Evolutionary conservation across 352 stramenopile species (phyloP).

Genomic region (Elongisporangium undulatum): DNA sequence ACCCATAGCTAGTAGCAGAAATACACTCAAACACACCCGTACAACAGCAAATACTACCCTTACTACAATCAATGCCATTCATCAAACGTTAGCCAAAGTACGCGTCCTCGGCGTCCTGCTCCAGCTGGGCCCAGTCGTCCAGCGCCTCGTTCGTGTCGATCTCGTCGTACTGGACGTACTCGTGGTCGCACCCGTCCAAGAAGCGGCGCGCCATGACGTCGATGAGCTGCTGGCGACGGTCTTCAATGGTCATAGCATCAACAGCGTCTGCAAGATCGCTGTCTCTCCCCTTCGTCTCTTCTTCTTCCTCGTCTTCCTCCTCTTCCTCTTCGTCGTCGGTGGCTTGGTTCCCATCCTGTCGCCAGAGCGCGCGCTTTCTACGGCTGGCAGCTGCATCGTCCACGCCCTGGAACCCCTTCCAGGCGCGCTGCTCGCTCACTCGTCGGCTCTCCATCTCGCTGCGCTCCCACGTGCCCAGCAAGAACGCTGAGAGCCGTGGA

Average conservation of each 20-base stretch:
- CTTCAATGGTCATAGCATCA: slow-evolving; percentile 15
- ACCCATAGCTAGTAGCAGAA: slow-evolving; percentile 3
- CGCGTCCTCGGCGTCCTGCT: slow-evolving; percentile 74
- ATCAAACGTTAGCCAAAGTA: slow-evolving; percentile 40
- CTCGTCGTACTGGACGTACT: slow-evolving; percentile 59
- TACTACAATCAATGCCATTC: neutral
- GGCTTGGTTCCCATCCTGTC: slow-evolving; percentile 3
- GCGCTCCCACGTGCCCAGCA: slow-evolving; percentile 65
- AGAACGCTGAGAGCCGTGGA: slow-evolving; percentile 53
- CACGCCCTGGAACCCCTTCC: slow-evolving; percentile 30
- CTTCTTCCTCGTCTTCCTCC: slow-evolving; percentile 36
- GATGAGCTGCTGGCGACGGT: slow-evolving; percentile 56
- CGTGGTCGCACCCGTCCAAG: slow-evolving; percentile 49
- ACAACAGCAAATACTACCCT: neutral
- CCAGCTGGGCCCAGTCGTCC: slow-evolving; percentile 60
- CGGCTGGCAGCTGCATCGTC: slow-evolving; percentile 31
- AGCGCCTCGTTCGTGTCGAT: slow-evolving; percentile 60
- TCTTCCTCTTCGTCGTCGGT: slow-evolving; percentile 32
- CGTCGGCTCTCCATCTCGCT: slow-evolving; percentile 63
- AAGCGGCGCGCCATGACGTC: slow-evolving; percentile 76
- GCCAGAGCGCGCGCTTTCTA: slow-evolving; percentile 9
- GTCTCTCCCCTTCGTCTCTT: slow-evolving; percentile 24
- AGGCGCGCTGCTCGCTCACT: slow-evolving; percentile 52
- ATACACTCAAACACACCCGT: neutral
- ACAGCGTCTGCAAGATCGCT: neutral